Evolutionary conservation across 148 eudicot species (phyloP), one percentile per base, ranked within the genome.

Genomic region (Dysphania ambrosioides): DNA sequence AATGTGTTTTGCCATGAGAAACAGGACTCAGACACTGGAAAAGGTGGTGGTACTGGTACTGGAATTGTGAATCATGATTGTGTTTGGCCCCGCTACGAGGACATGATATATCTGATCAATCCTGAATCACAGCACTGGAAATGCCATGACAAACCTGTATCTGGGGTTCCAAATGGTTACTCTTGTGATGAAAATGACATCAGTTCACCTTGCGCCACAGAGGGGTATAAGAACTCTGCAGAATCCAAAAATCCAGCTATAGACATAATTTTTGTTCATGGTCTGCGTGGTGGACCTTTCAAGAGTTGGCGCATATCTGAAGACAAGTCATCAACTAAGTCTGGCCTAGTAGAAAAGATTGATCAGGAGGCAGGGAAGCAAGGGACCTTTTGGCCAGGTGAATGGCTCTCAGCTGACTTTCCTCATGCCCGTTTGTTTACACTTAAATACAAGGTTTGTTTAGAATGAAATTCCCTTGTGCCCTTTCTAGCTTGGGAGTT

Each of bases 361-460:
- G 97, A 96, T 79, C 91, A 92, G 85, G 95, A 96, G 70, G 97
- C 99, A 42, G 99, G 99, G 62, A 96, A 90, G 79, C 88, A 87
- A 80, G 99, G 97, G 66, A 90, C 95, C 32, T 92, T 92, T 78
- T 96, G 99, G 99, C 99, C 99, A 59, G 97, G 89, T 58, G 99
- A 96, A 86, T 96, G 99, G 99, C 97, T 96, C 61, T 79, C 97
- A 72, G 85, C 85, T 79, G 97, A 92, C 79, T 90, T 96, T 77
- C 91, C 99, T 68, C 83, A 86, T 86, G 97, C 93, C 68, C 99
- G 99, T 68, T 78, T 92, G 88, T 96, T 96, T 86, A 86, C 90
- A 80, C 86, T 96, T 77, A 90, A 88, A 80, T 96, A 92, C 90
- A 96, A 92, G 99, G 99, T 96, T 79, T 79, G 92, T 87, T 68